A percentile compares a stretch with the other conserved stretches of the same genome.
phyloP scores from a whole-genome alignment of 495 filamentous ascomycete genomes.

The Neurospora tetraspora region DNA sequence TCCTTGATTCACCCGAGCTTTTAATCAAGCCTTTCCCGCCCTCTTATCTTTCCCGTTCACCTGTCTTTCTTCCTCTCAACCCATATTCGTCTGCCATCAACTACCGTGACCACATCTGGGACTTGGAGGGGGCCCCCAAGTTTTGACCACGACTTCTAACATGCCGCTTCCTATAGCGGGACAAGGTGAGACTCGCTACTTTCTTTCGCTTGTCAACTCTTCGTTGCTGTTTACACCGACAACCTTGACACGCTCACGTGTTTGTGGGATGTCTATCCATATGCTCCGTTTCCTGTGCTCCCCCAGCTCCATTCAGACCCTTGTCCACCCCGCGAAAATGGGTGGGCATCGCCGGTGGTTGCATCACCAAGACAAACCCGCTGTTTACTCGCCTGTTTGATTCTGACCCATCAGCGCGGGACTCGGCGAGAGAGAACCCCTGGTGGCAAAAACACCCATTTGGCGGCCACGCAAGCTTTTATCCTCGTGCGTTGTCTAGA shows the following conservation, averaged over 20 bases:
- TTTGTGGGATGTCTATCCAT: neutral
- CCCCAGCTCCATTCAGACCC: constrained; percentile 6
- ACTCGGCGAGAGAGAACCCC: neutral
- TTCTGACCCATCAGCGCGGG: neutral
- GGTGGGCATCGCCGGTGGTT: neutral
- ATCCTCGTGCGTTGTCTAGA: neutral
- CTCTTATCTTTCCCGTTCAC: neutral
- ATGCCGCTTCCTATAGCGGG: constrained; percentile 38
- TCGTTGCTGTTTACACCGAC: neutral
- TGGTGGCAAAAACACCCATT: neutral
- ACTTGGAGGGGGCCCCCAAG: neutral
- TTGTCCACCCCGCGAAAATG: constrained; percentile 12
- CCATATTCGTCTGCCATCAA: neutral
- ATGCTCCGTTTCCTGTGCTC: constrained; percentile 7
- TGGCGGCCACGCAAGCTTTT: neutral
- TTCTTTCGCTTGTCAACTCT: constrained; percentile 1
- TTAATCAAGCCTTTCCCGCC: constrained; percentile 2
- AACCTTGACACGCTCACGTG: neutral
- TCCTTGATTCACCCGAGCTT: neutral
- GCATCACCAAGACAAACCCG: neutral
- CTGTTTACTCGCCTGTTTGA: neutral
- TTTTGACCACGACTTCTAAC: constrained; percentile 1
- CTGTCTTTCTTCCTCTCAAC: neutral
- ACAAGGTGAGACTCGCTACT: constrained; percentile 32
- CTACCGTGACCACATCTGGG: neutral